A percentile compares a stretch with the other conserved stretches of the same genome.
phyloP scores from a whole-genome alignment of 345 rosid species.

The Eucalyptus sp. region DNA sequence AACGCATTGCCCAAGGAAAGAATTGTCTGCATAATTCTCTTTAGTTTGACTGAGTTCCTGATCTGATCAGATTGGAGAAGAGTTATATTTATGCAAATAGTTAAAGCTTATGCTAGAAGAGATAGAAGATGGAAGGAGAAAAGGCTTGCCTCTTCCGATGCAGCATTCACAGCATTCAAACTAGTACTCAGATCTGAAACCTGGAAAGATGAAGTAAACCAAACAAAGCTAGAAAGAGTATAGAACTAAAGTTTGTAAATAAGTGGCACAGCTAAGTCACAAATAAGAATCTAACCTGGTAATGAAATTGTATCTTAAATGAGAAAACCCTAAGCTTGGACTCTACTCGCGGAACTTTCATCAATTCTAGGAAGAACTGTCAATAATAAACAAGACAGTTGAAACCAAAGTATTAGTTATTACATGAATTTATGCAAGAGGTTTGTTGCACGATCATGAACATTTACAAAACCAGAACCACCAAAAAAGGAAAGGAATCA shows the following conservation, averaged over 20 bases:
- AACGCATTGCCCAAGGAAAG: slow-evolving; percentile 88
- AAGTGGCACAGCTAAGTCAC: neutral
- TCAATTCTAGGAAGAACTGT: slow-evolving; percentile 86
- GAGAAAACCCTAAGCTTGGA: slow-evolving; percentile 90
- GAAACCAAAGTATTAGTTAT: neutral
- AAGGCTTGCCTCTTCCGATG: slow-evolving; percentile 66
- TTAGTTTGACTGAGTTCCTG: slow-evolving; percentile 56
- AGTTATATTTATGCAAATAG: neutral
- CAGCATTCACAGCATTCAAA: slow-evolving; percentile 63
- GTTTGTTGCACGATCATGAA: neutral
- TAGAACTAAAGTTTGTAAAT: neutral
- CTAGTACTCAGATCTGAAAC: slow-evolving; percentile 68
- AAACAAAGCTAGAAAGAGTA: neutral
- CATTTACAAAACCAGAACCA: neutral
- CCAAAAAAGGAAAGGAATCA: neutral
- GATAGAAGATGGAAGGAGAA: neutral
- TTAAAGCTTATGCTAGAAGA: neutral
- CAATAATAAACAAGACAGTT: neutral
- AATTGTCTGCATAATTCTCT: slow-evolving; percentile 91
- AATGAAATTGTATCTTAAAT: slow-evolving; percentile 70
- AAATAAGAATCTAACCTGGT: slow-evolving; percentile 48
- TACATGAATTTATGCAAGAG: neutral
- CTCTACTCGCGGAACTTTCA: slow-evolving; percentile 87
- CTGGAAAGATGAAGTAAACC: slow-evolving; percentile 23
- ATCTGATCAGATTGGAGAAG: slow-evolving; percentile 25